phyloP scores from a whole-genome alignment of 257 asterid species.

The Datura wrightii region DNA sequence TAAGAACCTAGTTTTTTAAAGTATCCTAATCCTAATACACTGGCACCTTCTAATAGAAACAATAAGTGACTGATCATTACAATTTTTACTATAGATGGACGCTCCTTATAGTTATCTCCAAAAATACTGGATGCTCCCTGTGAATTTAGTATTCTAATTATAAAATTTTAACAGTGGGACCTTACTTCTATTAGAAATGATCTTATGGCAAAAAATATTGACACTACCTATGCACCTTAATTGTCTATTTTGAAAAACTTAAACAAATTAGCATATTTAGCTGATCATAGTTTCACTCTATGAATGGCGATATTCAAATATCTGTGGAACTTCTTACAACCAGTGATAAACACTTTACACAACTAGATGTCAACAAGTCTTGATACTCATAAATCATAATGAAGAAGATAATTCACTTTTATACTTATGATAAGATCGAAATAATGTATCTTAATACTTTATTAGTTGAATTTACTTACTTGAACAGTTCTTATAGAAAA shows the following conservation, averaged over 20 bases:
- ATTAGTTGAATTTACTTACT: neutral
- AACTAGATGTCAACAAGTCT: conserved; percentile 2
- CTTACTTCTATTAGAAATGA: neutral
- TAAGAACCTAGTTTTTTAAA: no score
- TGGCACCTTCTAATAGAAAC: no score
- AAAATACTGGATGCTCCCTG: neutral
- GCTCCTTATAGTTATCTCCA: neutral
- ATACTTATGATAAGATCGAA: neutral
- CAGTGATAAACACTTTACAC: neutral
- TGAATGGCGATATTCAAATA: neutral
- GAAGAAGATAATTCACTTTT: neutral
- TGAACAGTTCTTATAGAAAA: neutral
- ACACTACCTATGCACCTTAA: neutral
- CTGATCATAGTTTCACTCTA: neutral
- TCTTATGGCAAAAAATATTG: neutral
- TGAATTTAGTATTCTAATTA: neutral
- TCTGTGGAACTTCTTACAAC: neutral
- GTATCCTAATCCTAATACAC: no score
- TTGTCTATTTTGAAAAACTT: no score
- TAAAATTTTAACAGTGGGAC: neutral
- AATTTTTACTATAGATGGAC: no score
- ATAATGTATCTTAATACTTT: neutral
- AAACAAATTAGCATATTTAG: neutral
- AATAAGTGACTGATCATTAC: no score
- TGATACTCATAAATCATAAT: neutral